Conservation (phyloP, 208 protist genomes). For the Acanthamoeba divionensis region DNA sequence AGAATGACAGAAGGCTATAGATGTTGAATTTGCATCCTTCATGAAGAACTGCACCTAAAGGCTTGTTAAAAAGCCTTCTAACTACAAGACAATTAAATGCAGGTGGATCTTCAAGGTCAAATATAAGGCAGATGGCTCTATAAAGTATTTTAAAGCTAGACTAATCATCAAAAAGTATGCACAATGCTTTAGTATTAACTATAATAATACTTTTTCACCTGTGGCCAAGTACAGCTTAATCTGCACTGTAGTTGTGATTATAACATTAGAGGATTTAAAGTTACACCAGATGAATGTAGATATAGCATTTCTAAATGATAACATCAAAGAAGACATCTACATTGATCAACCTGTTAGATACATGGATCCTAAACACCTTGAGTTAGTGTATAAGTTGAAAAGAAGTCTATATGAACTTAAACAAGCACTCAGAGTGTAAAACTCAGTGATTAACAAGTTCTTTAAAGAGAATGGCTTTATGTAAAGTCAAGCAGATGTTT, state of each 20-base stretch:
- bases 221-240: not conserved
- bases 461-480: not conserved
- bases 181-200: not conserved
- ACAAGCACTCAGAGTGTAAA: not conserved
- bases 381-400: not conserved
- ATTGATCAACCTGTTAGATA: not conserved
- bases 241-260: not conserved
- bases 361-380: not conserved
- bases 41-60: too few relatives aligned
- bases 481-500: not conserved
- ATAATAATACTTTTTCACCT: not conserved
- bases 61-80: too few relatives aligned
- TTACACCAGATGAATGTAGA: slow-evolving; percentile 33
- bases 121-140: not conserved
- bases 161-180: not conserved
- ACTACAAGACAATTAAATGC: too few relatives aligned
- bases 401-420: not conserved
- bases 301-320: not conserved
- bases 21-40: too few relatives aligned
- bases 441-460: not conserved
- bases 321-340: not conserved
- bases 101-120: slow-evolving; percentile 43
- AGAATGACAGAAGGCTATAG: too few relatives aligned
- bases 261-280: not conserved
- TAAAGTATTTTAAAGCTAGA: not conserved